Evolutionary conservation across 129 eudicot species (phyloP), one percentile per base, ranked within the genome.

Genomic region (Erigeron canadensis): DNA sequence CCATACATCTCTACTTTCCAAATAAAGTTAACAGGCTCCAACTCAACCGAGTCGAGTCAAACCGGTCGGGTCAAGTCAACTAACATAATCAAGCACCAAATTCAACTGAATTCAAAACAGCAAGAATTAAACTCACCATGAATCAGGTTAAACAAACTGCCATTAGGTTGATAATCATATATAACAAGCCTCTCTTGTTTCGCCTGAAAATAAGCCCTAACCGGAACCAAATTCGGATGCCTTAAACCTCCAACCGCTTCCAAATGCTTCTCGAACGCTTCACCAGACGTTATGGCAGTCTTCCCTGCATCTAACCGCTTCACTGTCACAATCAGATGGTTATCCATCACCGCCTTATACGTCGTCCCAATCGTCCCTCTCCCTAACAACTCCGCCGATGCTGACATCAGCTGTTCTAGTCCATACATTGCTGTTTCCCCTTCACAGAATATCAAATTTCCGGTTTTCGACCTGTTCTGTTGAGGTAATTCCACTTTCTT

Each of bases 321-420:
- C 54, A 91, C 97, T 3, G 88, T 73, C 78, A 91, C 96, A 45
- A 87, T 79, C 66, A 88, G 37, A 71, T 76, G 86, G 63, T 78
- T 84, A 45, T 70, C 87, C 88, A 91, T 83, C 40, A 79, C 83
- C 0, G 96, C 97, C 41, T 91, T 91, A 37, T 91, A 91, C 42
- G 96, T 91, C 5, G 96, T 88, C 42, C 97, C 97, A 2, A 91
- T 72, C 41, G 94, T 86, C 5, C 97, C 97, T 70, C 96, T 85
- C 57, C 97, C 97, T 12, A 91, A 63, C 84, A 88, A 42, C 89
- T 91, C 97, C 69, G 97, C 97, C 34, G 97, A 91, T n/a, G 91
- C 97, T 40, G 85, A 82, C 97, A 91, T 91, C 51, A 91, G 84
- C 76, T 84, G 86, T 58, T 91, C 96, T 38, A 91, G 61, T 7